Evolutionary conservation across 2,329 filamentous ascomycete species (phyloP), one percentile per base, ranked within the genome.

Genomic region (Clarireedia hainanense): DNA sequence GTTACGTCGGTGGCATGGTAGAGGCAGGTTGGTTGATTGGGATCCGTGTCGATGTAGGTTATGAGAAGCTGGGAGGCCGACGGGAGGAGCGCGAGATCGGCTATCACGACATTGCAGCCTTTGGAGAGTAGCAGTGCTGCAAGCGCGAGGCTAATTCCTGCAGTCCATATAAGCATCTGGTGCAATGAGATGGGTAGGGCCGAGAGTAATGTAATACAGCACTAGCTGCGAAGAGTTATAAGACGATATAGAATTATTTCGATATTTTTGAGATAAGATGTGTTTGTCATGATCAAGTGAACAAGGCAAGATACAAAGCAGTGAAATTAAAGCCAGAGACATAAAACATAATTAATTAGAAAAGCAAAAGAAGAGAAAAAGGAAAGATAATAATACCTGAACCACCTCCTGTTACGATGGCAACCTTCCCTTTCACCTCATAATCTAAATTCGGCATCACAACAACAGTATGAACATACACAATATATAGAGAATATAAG

Each of bases 31-130:
- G 51, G 43, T n/a, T 23, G 6, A 2, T n/a, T 42, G 6, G 15
- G 15, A 10, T 15, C 10, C 3, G 50, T 24, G 9, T 24, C 4
- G 10, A 7, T 20, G 42, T 52, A 47, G 30, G 42, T 36, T n/a
- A 17, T 12, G 20, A 52, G 30, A 6, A 64, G 47, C 30, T 74
- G 69, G 1, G 74, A 67, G 0, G 74, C 70, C 40, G 62, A 58
- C 4, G 63, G 58, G 14, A 40, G 52, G 0, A 77, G 66, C 0
- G 64, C 53, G 0, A 77, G 55, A 56, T 78, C 75, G 15, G 72
- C 75, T 2, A 77, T 60, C 2, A 76, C 62, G 12, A 77, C 74
- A 42, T 74, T 75, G 63, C 75, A 76, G 40, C 66, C 65, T 10
- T 67, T 65, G 3, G 60, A 61, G 0, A 77, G 65, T 1, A 78